Evolutionary conservation across 192 early-diverging fungal genomes (phyloP).

Genomic region (Gaertneriomyces semiglobifer): DNA sequence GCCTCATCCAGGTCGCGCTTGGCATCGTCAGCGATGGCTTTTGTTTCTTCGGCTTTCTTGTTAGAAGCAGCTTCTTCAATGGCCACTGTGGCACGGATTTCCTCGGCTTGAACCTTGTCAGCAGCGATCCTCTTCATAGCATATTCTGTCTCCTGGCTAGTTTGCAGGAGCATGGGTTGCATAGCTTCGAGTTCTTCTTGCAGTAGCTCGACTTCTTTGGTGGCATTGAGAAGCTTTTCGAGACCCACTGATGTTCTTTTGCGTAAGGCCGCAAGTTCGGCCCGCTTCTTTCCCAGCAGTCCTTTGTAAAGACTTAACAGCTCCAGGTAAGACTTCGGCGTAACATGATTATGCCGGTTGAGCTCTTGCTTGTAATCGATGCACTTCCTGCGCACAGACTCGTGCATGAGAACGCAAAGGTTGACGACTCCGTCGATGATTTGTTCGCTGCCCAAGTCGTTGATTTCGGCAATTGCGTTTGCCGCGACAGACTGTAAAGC

Average conservation of each 20-base stretch:
- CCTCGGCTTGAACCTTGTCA: slow-evolving; percentile 59
- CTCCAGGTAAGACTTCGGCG: slow-evolving; percentile 62
- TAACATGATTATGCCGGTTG: slow-evolving; percentile 61
- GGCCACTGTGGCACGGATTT: slow-evolving; percentile 53
- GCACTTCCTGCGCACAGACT: slow-evolving; percentile 51
- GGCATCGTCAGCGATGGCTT: slow-evolving; percentile 59
- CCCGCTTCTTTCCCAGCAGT: slow-evolving; percentile 57
- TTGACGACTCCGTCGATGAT: slow-evolving; percentile 58
- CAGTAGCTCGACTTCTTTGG: slow-evolving; percentile 60
- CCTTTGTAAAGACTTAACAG: slow-evolving; percentile 55
- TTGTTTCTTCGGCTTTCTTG: slow-evolving; percentile 64
- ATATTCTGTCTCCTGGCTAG: slow-evolving; percentile 58
- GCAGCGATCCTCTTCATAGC: slow-evolving; percentile 63
- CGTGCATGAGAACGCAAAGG: slow-evolving; percentile 60
- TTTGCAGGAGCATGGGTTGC: slow-evolving; percentile 63
- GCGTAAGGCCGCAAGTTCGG: slow-evolving; percentile 48
- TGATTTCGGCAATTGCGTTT: slow-evolving; percentile 55
- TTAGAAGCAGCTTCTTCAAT: slow-evolving; percentile 52
- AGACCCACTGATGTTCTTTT: slow-evolving; percentile 58
- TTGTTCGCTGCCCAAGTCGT: slow-evolving; percentile 54
- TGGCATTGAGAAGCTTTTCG: slow-evolving; percentile 57
- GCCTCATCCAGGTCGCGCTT: slow-evolving; percentile 61
- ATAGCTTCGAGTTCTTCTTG: slow-evolving; percentile 63
- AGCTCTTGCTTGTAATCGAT: slow-evolving; percentile 53
- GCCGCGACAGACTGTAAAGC: slow-evolving; percentile 55